phyloP scores from a whole-genome alignment of 2,329 filamentous ascomycete genomes.

The Pseudogymnoascus sp. region DNA sequence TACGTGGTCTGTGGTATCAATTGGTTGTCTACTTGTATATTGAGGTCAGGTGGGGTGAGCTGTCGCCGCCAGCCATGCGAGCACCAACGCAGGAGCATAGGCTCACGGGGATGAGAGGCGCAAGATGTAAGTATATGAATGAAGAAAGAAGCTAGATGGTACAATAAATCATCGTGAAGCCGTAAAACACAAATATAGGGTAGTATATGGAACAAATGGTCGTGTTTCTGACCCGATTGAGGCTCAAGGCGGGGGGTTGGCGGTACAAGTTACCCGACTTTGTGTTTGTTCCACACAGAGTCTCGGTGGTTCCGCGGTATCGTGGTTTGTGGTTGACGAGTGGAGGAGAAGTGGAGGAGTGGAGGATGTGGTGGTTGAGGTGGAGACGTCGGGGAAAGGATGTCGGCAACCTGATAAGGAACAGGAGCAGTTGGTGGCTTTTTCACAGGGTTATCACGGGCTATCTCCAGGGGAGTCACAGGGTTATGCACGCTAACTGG shows the following conservation, averaged over 20 bases:
- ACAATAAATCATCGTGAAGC: slow-evolving; percentile 4
- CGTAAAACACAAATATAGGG: background rate
- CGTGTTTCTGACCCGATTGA: background rate
- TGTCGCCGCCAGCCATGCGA: slow-evolving; percentile 6
- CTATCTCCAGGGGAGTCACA: background rate
- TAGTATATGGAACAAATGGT: background rate
- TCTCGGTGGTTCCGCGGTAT: background rate
- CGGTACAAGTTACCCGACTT: background rate
- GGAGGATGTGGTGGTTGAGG: background rate
- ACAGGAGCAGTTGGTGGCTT: background rate
- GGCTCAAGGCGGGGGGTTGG: background rate
- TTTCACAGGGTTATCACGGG: background rate
- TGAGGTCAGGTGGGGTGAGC: slow-evolving; percentile 12
- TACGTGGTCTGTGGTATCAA: slow-evolving; percentile 18
- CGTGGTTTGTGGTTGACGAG: background rate
- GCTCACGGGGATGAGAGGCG: background rate
- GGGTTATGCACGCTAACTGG: background rate
- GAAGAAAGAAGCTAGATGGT: background rate
- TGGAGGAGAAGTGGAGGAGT: background rate
- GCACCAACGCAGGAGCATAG: background rate
- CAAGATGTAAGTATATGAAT: background rate
- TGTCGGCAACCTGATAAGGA: background rate
- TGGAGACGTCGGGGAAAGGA: background rate
- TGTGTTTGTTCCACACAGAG: background rate
- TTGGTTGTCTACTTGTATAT: slow-evolving; percentile 25